phyloP scores from a whole-genome alignment of 352 stramenopile species.

The Thraustotheca clavata region DNA sequence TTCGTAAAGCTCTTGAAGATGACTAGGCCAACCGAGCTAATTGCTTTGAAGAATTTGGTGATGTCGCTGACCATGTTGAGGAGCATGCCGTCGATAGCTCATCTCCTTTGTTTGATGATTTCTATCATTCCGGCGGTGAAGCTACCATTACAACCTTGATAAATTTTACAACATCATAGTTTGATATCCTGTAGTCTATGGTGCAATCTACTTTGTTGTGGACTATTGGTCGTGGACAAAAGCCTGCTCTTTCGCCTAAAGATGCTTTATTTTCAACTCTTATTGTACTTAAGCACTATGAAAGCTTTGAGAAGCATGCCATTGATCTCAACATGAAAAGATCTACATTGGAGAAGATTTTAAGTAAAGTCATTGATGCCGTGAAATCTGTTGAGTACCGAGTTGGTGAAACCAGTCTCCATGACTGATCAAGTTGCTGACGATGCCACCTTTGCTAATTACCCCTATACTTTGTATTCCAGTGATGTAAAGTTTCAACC shows the following conservation, averaged over 20 bases:
- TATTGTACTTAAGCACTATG: slow-evolving; percentile 8
- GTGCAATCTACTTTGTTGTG: too few species aligned
- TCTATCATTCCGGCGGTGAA: too few species aligned
- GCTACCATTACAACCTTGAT: too few species aligned
- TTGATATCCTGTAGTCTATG: too few species aligned
- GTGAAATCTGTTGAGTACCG: not conserved
- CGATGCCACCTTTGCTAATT: not conserved
- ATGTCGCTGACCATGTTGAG: too few species aligned
- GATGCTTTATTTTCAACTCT: slow-evolving; percentile 9
- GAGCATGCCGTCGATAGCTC: too few species aligned
- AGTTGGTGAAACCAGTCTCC: too few species aligned
- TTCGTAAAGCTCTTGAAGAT: too few species aligned
- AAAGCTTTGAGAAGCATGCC: slow-evolving; percentile 7
- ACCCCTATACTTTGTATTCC: not conserved
- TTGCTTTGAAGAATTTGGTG: too few species aligned
- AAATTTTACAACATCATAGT: too few species aligned
- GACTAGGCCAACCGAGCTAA: too few species aligned
- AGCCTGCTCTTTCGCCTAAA: not conserved
- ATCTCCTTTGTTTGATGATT: too few species aligned
- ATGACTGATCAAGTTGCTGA: not conserved
- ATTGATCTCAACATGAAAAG: slow-evolving; percentile 7
- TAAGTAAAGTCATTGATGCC: not conserved
- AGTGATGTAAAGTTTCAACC: slow-evolving; percentile 13
- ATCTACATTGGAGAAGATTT: slow-evolving; percentile 6
- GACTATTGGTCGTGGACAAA: not conserved